Evolutionary conservation across 2,329 filamentous ascomycete species (phyloP).

Genomic region (Hysterium pulicare): DNA sequence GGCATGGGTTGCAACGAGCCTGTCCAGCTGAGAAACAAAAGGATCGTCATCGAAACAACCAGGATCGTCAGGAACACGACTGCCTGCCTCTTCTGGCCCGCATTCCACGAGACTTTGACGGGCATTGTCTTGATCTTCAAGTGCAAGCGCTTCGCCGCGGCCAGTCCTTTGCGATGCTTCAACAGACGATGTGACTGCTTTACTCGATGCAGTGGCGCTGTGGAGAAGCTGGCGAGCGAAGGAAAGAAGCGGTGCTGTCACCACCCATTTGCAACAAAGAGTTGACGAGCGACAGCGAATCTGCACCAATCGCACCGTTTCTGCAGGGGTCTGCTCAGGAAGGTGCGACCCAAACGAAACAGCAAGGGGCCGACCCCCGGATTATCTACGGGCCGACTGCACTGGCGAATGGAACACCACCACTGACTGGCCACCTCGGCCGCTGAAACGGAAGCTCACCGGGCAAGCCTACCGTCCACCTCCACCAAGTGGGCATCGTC

Average conservation of each 20-base stretch:
- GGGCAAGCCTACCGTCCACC: slow-evolving; percentile 4
- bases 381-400: neutral
- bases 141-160: slow-evolving; percentile 10
- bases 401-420: neutral
- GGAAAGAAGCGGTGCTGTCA: slow-evolving; percentile 6
- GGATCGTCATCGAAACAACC: neutral
- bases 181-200: slow-evolving; percentile 14
- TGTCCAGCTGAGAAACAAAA: no score
- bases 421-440: neutral
- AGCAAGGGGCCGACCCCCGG: slow-evolving; percentile 2
- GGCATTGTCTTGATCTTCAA: neutral
- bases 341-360: slow-evolving; percentile 31
- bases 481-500: slow-evolving; percentile 13
- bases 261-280: neutral
- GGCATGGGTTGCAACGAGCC: no score
- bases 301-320: slow-evolving; percentile 24
- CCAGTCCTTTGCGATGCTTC: slow-evolving; percentile 13
- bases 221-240: slow-evolving; percentile 5
- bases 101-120: no score
- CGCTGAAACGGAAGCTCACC: neutral
- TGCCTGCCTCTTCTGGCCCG: no score
- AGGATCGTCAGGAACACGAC: neutral
- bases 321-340: slow-evolving; percentile 12
- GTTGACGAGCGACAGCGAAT: slow-evolving; percentile 5
- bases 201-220: slow-evolving; percentile 2